Evolutionary conservation across 768 basidiomycete genomes (phyloP), one percentile per base, ranked within the genome.

Genomic region (Lyophyllum decastes): DNA sequence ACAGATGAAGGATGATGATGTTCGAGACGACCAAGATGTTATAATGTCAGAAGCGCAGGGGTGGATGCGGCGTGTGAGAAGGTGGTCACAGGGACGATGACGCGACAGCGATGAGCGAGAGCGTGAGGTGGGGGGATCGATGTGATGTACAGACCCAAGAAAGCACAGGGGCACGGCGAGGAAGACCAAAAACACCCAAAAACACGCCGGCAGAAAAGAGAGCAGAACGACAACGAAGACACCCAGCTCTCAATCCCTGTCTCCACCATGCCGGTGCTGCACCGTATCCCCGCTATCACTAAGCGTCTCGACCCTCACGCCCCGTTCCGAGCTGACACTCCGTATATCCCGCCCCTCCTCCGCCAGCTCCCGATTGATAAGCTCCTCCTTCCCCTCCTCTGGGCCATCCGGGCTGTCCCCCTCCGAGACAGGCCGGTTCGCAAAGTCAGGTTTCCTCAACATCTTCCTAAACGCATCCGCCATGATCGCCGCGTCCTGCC

Each of bases 391-490:
- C 17, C 66, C 70, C 25, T 73, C 71, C 43, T 84, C 88, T 0
- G 84, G 86, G 12, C 48, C 68, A 59, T 83, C 87, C 0, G 86
- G 87, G 59, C 81, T 82, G 46, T 86, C 86, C 19, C 83, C 86
- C 68, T 92, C 92, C 65, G 90, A 89, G 14, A 86, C 80, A 2
- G 86, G 81, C 53, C 79, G 69, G 19, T 72, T 82, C n/a, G 87
- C 81, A 71, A 95, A 95, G 68, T 93, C 92, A 10, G 94, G 94
- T 70, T 94, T 94, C 70, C 94, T 82, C 67, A 96, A 76, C 62
- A 90, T 90, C 70, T 89, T 86, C 66, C 94, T 80, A 75, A 95
- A 96, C 6, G 94, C 94, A 75, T 93, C 88, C 40, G 94, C 93
- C 86, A 95, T 92, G 69, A 94, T 90, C 38, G 91, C 92, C 52